A percentile compares a stretch with the other conserved stretches of the same genome.
These are phyloP conservation scores for Schwanniomyces pseudopolymorphus DNA, from an alignment of 805 yeast genomes.

Conservation along the genomic window DNA sequence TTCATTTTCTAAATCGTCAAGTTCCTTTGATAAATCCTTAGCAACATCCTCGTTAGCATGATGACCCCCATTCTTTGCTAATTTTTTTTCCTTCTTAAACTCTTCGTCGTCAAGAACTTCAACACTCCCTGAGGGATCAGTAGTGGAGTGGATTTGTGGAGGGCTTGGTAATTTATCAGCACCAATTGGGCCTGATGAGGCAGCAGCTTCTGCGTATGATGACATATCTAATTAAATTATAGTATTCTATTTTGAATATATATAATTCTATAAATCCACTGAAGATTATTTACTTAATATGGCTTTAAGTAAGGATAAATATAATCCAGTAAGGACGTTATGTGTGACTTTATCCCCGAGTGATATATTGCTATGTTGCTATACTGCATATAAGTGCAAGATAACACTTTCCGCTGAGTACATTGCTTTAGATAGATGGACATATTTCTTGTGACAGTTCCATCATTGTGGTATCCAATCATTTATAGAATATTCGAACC, in stretches of 20 bases:
- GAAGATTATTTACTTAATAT: background rate
- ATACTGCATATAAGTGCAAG: no score
- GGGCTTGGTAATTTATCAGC: constrained; percentile 32
- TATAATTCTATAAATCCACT: background rate
- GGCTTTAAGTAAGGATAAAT: background rate
- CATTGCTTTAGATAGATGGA: no score
- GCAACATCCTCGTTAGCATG: constrained; percentile 4
- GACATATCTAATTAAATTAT: constrained; percentile 15
- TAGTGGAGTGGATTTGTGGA: constrained; percentile 17
- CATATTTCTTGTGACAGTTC: no score
- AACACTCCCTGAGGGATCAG: constrained; percentile 23
- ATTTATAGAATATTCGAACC: no score
- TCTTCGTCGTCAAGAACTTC: constrained; percentile 21
- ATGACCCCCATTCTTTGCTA: constrained; percentile 15
- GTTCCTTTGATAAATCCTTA: constrained; percentile 13
- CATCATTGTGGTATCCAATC: no score
- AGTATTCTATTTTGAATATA: background rate
- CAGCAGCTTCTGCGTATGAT: constrained; percentile 44
- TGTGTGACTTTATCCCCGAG: constrained; percentile 1
- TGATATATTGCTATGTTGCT: constrained; percentile 1
- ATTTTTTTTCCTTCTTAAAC: constrained; percentile 20
- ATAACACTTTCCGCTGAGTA: no score
- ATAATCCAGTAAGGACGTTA: background rate
- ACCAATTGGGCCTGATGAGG: constrained; percentile 36
- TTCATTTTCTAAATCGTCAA: constrained; percentile 21